Conservation (phyloP, 192 early-diverging fungal genomes). For the Gamsiella multidivaricata region DNA sequence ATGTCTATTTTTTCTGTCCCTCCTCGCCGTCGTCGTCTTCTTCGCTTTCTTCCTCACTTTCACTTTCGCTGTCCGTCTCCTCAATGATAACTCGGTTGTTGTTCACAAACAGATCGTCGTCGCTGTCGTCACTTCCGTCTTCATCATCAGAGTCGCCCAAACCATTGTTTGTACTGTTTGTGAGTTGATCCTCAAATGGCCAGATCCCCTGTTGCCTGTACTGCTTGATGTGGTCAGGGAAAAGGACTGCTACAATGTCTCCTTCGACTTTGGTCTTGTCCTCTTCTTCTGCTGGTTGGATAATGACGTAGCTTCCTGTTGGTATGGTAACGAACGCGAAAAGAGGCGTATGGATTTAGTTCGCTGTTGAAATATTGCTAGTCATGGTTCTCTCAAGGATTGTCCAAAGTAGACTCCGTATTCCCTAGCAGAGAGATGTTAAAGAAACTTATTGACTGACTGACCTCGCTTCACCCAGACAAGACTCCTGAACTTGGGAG, state of each 20-base stretch:
- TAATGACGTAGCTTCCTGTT: constrained; percentile 74
- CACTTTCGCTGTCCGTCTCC: constrained; percentile 58
- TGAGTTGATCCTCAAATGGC: constrained; percentile 54
- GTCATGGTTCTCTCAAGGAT: no score
- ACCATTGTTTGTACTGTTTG: constrained; percentile 13
- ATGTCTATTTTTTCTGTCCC: background rate
- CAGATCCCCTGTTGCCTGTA: constrained; percentile 70
- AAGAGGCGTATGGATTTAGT: constrained; percentile 1
- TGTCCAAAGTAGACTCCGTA: no score
- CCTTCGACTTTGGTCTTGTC: constrained; percentile 74
- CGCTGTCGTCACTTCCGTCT: constrained; percentile 44
- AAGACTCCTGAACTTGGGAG: constrained; percentile 81
- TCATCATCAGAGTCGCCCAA: constrained; percentile 18
- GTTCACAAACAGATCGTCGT: constrained; percentile 72
- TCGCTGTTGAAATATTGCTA: background rate
- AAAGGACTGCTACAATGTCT: constrained; percentile 79
- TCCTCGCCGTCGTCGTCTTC: background rate
- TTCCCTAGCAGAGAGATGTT: no score
- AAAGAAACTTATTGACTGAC: constrained; percentile 5
- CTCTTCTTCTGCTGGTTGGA: constrained; percentile 68
- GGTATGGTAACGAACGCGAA: background rate
- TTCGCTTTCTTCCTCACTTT: constrained; percentile 40
- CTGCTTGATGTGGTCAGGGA: constrained; percentile 79
- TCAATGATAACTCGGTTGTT: constrained; percentile 65
- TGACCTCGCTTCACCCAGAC: constrained; percentile 87